Conservation (phyloP, 1,139 yeast genomes). For the Kodamaea ohmeri region DNA sequence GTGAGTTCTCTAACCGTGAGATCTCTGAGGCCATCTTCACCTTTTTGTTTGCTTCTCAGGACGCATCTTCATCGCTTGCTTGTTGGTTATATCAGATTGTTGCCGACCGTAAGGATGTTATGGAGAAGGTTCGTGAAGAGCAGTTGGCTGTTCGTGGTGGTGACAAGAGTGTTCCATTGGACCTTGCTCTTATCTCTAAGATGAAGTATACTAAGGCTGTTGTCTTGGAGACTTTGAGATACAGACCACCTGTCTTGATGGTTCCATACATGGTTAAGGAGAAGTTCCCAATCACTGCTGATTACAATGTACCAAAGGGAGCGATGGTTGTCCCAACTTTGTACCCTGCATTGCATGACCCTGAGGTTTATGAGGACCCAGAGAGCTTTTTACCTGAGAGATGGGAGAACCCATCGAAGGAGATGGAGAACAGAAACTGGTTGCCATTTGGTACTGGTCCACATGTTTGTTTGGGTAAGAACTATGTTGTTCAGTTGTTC, state of each 20-base stretch:
- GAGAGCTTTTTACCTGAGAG: conserved; percentile 94
- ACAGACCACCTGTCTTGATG: conserved; percentile 97
- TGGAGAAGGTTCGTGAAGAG: conserved; percentile 82
- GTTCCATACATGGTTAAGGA: conserved; percentile 93
- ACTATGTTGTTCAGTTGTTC: conserved; percentile 85
- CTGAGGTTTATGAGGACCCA: conserved; percentile 92
- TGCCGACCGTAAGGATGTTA: conserved; percentile 92
- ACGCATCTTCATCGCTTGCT: conserved; percentile 96
- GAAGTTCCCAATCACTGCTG: conserved; percentile 75
- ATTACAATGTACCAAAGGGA: conserved; percentile 92
- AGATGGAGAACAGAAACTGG: conserved; percentile 81
- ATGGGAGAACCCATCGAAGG: conserved; percentile 58
- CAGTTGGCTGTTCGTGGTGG: conserved; percentile 80
- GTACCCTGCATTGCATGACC: conserved; percentile 95
- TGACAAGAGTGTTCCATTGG: conserved; percentile 60
- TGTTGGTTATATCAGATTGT: conserved; percentile 97
- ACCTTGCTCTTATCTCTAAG: conserved; percentile 70
- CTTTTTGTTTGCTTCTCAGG: conserved; percentile 94
- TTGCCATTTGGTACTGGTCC: conserved; percentile 96
- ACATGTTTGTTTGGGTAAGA: conserved; percentile 93
- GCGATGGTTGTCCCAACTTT: conserved; percentile 94
- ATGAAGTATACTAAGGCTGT: conserved; percentile 90
- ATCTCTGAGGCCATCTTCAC: conserved; percentile 96
- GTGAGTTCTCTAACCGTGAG: conserved; percentile 87
- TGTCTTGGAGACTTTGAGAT: conserved; percentile 87